Conservation (phyloP, 805 yeast species). For the Barnettozyma populi region DNA sequence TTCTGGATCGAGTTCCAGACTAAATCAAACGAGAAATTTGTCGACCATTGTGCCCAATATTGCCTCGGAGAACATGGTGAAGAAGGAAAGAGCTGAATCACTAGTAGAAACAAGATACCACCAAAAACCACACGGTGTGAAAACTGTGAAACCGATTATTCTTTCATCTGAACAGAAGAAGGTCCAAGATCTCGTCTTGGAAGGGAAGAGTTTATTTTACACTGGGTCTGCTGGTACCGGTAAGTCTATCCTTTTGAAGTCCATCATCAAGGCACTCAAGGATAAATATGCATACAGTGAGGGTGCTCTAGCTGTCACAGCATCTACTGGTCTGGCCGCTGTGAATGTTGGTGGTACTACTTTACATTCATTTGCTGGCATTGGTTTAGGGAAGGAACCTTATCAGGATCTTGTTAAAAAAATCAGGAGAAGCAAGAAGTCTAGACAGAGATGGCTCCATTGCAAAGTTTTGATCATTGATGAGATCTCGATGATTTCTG, state of each 20-base stretch:
- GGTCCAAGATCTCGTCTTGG: slow-evolving; percentile 57
- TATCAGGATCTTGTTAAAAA: slow-evolving; percentile 42
- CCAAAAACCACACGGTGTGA: slow-evolving; percentile 4
- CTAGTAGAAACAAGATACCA: not conserved
- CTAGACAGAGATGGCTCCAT: slow-evolving; percentile 47
- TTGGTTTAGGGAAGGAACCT: slow-evolving; percentile 63
- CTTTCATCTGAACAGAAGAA: slow-evolving; percentile 59
- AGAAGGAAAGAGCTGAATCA: slow-evolving; percentile 1
- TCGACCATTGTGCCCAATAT: slow-evolving; percentile 4
- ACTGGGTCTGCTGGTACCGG: slow-evolving; percentile 99
- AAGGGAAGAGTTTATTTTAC: slow-evolving; percentile 71
- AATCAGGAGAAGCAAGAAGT: slow-evolving; percentile 46
- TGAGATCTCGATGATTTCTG: slow-evolving; percentile 80
- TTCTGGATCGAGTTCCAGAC: slow-evolving; percentile 1
- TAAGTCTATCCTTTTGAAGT: slow-evolving; percentile 77
- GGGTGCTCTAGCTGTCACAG: slow-evolving; percentile 66
- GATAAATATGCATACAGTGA: slow-evolving; percentile 36
- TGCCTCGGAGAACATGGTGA: not conserved
- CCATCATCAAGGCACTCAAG: slow-evolving; percentile 51
- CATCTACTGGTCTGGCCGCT: slow-evolving; percentile 83
- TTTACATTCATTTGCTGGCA: slow-evolving; percentile 70
- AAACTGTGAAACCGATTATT: slow-evolving; percentile 26
- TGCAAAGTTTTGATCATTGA: slow-evolving; percentile 63
- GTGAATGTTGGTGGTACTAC: slow-evolving; percentile 79
- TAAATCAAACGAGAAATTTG: not conserved